Conservation (phyloP, 768 basidiomycete species). For the Suillus luteus region DNA sequence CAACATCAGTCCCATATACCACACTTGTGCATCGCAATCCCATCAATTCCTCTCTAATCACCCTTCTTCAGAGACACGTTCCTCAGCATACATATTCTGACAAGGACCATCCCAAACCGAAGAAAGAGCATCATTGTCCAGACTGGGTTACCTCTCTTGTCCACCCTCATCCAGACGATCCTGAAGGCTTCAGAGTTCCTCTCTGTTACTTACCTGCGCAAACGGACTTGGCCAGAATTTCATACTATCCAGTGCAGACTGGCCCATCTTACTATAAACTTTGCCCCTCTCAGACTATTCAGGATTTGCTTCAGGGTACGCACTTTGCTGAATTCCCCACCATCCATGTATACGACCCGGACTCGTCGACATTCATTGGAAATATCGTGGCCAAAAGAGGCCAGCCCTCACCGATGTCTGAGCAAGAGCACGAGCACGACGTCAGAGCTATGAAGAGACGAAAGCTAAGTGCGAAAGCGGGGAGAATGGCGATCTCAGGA, state of each 20-base stretch:
- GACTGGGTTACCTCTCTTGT: slow-evolving; percentile 60
- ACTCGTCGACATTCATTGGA: slow-evolving; percentile 54
- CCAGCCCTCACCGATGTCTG: slow-evolving; percentile 24
- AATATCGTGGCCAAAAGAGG: slow-evolving; percentile 60
- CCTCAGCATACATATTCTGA: slow-evolving; percentile 21
- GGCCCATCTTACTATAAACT: slow-evolving; percentile 52
- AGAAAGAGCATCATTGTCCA: slow-evolving; percentile 48
- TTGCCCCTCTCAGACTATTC: slow-evolving; percentile 50
- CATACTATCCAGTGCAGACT: slow-evolving; percentile 2
- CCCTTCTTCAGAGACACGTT: slow-evolving; percentile 50
- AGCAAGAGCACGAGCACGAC: slow-evolving; percentile 17
- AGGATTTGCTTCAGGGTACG: slow-evolving; percentile 52
- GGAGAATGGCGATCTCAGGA: slow-evolving; percentile 56
- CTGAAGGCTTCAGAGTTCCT: slow-evolving; percentile 56
- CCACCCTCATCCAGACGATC: slow-evolving; percentile 54
- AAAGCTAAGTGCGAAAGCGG: slow-evolving; percentile 53
- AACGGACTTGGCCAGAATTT: slow-evolving; percentile 27
- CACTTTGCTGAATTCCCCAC: slow-evolving; percentile 84
- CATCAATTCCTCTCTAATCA: slow-evolving; percentile 48
- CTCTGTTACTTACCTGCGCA: slow-evolving; percentile 60
- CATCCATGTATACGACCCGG: slow-evolving; percentile 71
- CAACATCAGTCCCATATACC: slow-evolving; percentile 43
- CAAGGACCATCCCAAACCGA: slow-evolving; percentile 39
- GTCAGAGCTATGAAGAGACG: slow-evolving; percentile 52
- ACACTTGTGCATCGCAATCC: slow-evolving; percentile 68